Evolutionary conservation across 192 early-diverging fungal species (phyloP), one percentile per base, ranked within the genome.

Genomic region (Phycomyces nitens): DNA sequence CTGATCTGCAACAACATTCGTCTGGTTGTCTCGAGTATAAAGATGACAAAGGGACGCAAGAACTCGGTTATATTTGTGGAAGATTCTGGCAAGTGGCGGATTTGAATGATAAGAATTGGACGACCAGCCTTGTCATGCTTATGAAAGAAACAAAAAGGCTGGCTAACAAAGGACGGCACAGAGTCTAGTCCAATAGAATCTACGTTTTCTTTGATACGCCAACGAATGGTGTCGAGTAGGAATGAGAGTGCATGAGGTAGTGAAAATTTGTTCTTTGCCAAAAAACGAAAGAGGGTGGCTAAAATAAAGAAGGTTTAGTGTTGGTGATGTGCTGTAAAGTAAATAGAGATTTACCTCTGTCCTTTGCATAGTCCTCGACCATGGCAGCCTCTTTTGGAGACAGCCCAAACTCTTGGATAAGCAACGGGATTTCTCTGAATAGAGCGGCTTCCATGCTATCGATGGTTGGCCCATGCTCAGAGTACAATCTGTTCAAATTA

Each of bases 281-380:
- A 59, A 56, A 66, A 79, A 15, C 77, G 73, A 62, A 79, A 79
- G 15, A 79, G 53, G 18, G 74, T 78, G 0, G 67, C 77, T 78
- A 58, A 5, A 34, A 34, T 34, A 34, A 34, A 34, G 29, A 34
- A 34, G 29, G 29, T 34, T 24, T 27, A 20, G 10, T 41, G 39
- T 29, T 15, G 18, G 14, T 23, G 3, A 41, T 52, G 38, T 15
- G 20, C 9, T 27, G 12, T 51, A 60, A 58, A 51, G 7, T 18
- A 16, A 21, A 10, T 0, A 22, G 21, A 41, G 5, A 10, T 16
- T 43, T 71, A 73, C 72, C 61, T 56, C 52, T 56, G 41, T 73
- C 72, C 16, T 63, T 56, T 20, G 68, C 50, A 66, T 53, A 73
- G 22, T 64, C 66, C 24, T 73, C 57, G 9, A 68, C 26, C 8